Base-by-base conservation (phyloP, 179 eudicot genomes). In the Heliamphora pulchella region DNA sequence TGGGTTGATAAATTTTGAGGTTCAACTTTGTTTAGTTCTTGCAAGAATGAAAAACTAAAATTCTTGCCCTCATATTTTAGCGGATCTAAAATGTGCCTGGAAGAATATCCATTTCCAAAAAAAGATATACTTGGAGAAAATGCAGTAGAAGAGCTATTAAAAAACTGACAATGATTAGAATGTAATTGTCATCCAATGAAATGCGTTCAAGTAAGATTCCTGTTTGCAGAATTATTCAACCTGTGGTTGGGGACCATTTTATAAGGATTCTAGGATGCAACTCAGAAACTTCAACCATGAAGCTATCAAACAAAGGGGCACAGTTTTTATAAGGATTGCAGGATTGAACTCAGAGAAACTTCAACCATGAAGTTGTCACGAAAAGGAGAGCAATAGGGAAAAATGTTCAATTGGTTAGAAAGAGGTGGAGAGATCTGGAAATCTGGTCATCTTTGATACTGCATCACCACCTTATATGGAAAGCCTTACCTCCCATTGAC, bases 151-250 rank as follows among this genome's bases (percentile, higher is more conserved):
- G 10, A 22, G 8, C 46, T 20, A 73, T 54, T 73, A 8, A 51
- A 11, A 64, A 48, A 22, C 59, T 18, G 15, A 63, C 54, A 57
- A 41, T 15, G 17, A 67, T 41, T 20, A 66, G 54, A 31, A 10
- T 76, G 13, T 62, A 8, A 39, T 7, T 67, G 10, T 10, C 13
- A 41, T 41, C 41, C 1, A 77, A n/a, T 17, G 31, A 18, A 43
- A 7, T 39, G 73, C 79, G 64, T 51, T 63, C 59, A 63, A 64
- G 55, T 47, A 44, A 22, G 69, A 61, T 62, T 61, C 20, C 51
- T 57, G 1, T 9, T 65, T 66, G 22, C 65, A 50, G 54, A 31
- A 31, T 39, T 41, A 31, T 58, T 43, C n/a, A n/a, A 74, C 39
- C 64, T 72, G 15, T 5, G 68, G 13, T 3, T 20, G 18, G 61